Percentiles rank a stretch among this genome's conserved stretches.
phyloP scores from a whole-genome alignment of 2,329 filamentous ascomycete genomes.

The Penicillium sp. region DNA sequence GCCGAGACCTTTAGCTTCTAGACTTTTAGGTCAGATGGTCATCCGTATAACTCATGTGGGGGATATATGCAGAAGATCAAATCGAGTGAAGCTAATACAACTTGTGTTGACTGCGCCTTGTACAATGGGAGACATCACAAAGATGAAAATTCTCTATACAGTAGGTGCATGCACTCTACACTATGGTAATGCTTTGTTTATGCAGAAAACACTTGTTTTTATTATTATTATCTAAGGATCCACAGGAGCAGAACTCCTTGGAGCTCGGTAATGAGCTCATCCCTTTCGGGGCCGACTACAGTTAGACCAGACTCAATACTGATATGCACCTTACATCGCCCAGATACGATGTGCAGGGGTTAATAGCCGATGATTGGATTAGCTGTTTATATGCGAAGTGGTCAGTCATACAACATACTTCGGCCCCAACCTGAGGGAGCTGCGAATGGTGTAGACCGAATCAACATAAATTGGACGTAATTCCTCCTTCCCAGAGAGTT shows the following conservation, averaged over 20 bases:
- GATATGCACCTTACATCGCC: constrained; percentile 27
- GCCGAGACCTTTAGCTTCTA: neutral
- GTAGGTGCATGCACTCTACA: neutral
- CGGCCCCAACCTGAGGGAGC: neutral
- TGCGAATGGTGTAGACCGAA: neutral
- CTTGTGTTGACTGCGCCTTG: neutral
- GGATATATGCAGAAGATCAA: constrained; percentile 4
- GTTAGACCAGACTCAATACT: constrained; percentile 16
- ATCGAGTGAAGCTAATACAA: neutral
- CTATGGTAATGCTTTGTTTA: neutral
- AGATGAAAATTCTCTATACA: neutral
- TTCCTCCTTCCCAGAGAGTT: neutral
- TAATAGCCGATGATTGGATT: constrained; percentile 18
- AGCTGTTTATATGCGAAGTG: constrained; percentile 1
- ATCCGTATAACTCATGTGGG: neutral
- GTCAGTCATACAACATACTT: constrained; percentile 2
- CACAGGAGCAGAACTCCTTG: constrained; percentile 5
- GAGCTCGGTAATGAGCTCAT: neutral
- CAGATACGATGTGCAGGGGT: constrained; percentile 15
- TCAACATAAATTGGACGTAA: constrained; percentile 9
- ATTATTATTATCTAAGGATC: constrained; percentile 11
- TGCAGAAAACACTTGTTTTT: constrained; percentile 2
- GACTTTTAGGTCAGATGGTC: neutral
- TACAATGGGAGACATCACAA: neutral
- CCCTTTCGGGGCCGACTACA: constrained; percentile 4